Evolutionary conservation across 352 stramenopile genomes (phyloP), one percentile per base, ranked within the genome.

Genomic region (Peronospora belbahrii): DNA sequence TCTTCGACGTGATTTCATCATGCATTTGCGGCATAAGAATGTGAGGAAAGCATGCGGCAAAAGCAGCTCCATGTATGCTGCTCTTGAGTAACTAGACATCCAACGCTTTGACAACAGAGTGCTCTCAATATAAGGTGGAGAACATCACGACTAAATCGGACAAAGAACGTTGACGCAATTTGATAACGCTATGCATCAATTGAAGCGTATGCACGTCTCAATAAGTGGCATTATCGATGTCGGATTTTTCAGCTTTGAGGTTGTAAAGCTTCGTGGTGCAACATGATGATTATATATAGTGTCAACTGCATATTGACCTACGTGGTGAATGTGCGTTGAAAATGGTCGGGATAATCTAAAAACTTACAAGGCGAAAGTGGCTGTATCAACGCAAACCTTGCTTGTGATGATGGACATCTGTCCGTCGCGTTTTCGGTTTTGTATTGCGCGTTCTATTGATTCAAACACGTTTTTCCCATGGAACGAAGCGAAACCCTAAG

Each of bases 351-450:
- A 88, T 59, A 85, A 72, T 22, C 41, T 93, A 10, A 88, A 85
- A 35, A n/a, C 77, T 94, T 37, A 93, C 91, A 53, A 70, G 79
- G 17, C 59, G 93, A 18, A 94, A 93, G 62, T 89, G 93, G 54
- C 69, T 77, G 14, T 58, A 93, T 6, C 83, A 94, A 81, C 2
- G 79, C 83, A 7, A 94, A 94, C 38, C 85, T 93, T 32, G 83
- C 93, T 55, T 70, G 74, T 33, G 92, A 91, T 39, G 77, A 92
- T 22, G 79, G 68, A 11, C 83, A 94, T 48, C 52, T 90, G 22
- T 92, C 92, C 33, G 61, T 93, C 6, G 74, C 89, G 4, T 93
- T 94, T 25, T 81, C 81, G 0, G 73, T 94, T 51, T 95, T 20
- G 68, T 74, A 30, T 85, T 89, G 77, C 63, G 85, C 45, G 22